Base-by-base conservation (phyloP, 345 rosid genomes). In the Excoecaria cochinchinensis region DNA sequence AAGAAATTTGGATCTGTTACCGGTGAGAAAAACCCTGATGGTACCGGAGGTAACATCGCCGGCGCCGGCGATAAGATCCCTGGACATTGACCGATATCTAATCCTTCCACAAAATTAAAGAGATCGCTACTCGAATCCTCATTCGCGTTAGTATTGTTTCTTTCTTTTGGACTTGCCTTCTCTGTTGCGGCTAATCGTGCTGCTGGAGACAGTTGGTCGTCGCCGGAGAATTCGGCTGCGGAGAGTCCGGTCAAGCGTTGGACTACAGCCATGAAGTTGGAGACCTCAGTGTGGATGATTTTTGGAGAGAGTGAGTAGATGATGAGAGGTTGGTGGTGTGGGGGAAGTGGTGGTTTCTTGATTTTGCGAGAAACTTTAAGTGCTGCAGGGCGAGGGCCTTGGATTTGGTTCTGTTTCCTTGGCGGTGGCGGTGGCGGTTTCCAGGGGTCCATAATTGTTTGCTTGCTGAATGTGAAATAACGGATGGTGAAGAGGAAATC, bases 271-370 rank as follows among this genome's bases (percentile, higher is more conserved):
- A 88, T 89, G 89, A 93, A 93, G 48, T 90, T 79, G 38, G 80
- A 75, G 31, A 80, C 86, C 19, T 91, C 83, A 58, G 87, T 86
- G 90, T 93, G 91, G 77, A 93, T 87, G 77, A 86, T 77, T 57
- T 93, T 93, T 0, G 98, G 98, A 0, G 98, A 91, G 57, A 93
- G 82, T 38, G 95, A 79, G 89, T 90, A 93, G 87, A 93, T 93
- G 71, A 93, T 87, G 13, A 90, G 76, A 3, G 75, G 78, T 7
- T 53, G 85, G n/a, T n/a, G n/a, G n/a, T n/a, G n/a, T n/a, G n/a
- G n/a, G n/a, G n/a, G n/a, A n/a, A n/a, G n/a, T 0, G 90, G 91
- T 3, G 93, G 95, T 69, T 86, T 89, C 80, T 71, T 87, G 73
- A 91, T 90, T 74, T 83, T 83, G 87, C 84, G 90, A 46, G 98